Evolutionary conservation across 163 green algal species (phyloP).

Genomic region (Scenedesmus sp.): DNA sequence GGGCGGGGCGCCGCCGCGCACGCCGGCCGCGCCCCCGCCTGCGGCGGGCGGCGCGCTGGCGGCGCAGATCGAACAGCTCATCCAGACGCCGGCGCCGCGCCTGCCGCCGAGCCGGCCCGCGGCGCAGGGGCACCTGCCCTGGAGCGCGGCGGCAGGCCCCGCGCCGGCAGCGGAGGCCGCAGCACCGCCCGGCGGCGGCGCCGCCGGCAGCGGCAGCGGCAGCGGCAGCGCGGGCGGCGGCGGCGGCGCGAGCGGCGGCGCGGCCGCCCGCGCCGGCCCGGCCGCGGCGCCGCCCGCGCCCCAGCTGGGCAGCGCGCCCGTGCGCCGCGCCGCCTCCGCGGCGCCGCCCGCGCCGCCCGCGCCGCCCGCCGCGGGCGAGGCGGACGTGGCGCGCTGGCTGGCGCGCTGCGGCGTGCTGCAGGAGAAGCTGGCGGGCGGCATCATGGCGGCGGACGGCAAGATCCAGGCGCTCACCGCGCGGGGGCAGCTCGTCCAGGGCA

Average conservation of each 20-base stretch:
- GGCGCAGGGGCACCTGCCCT: too few relatives aligned
- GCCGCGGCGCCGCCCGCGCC: not conserved
- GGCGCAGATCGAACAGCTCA: too few relatives aligned
- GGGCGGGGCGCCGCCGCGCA: too few relatives aligned
- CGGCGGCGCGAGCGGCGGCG: not conserved
- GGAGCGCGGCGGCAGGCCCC: too few relatives aligned
- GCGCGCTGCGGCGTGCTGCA: slow-evolving; percentile 19
- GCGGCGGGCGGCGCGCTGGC: too few relatives aligned
- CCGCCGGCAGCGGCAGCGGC: not conserved
- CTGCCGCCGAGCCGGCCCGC: too few relatives aligned
- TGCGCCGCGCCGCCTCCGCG: not conserved
- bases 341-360: not conserved
- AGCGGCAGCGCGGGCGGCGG: not conserved
- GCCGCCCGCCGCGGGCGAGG: not conserved
- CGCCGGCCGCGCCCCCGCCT: too few relatives aligned
- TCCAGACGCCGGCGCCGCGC: too few relatives aligned
- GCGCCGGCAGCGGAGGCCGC: too few relatives aligned
- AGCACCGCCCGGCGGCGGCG: not conserved
- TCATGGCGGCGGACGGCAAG: slow-evolving; percentile 38
- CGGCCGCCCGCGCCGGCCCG: not conserved
- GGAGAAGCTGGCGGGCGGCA: slow-evolving; percentile 32
- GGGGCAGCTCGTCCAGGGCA: slow-evolving; percentile 33
- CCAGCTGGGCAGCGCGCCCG: not conserved
- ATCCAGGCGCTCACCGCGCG: slow-evolving; percentile 32
- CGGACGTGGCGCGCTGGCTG: slow-evolving; percentile 13